Evolutionary conservation across 441 rosid species (phyloP).

Genomic region (Croton laevigatus): DNA sequence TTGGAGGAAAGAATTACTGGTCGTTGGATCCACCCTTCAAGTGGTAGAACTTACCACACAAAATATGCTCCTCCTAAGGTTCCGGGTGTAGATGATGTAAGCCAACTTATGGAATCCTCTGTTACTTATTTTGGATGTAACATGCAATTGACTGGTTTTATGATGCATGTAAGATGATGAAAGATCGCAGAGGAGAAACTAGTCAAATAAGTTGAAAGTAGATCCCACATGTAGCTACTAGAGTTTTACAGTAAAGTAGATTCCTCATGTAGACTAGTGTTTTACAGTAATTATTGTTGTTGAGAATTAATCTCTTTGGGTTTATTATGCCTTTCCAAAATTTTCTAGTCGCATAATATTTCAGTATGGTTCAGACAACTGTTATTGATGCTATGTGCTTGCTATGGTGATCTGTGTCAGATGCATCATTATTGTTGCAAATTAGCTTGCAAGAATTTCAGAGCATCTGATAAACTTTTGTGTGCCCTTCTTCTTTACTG

Average conservation of each 20-base stretch:
- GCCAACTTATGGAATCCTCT: conserved; percentile 14
- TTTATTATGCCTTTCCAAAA: neutral
- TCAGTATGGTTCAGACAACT: conserved; percentile 1
- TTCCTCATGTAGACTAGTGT: too few relatives aligned
- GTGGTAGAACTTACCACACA: conserved; percentile 90
- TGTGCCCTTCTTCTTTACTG: conserved; percentile 11
- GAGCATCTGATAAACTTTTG: conserved; percentile 14
- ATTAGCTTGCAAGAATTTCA: neutral
- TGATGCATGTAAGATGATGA: neutral
- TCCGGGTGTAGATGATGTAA: conserved; percentile 90
- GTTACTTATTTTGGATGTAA: neutral
- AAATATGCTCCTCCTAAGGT: conserved; percentile 88
- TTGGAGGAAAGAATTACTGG: conserved; percentile 96
- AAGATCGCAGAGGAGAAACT: neutral
- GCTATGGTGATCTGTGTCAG: neutral
- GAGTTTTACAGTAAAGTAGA: neutral
- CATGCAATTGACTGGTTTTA: neutral
- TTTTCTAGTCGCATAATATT: neutral
- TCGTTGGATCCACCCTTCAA: conserved; percentile 94
- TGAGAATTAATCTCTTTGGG: neutral
- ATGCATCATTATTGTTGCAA: neutral
- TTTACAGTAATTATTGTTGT: neutral
- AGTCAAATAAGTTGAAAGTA: neutral
- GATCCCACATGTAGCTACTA: neutral
- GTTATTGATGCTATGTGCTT: conserved; percentile 7